Conservation (phyloP, 768 basidiomycete species). For the Candolleomyces eurysporus region DNA sequence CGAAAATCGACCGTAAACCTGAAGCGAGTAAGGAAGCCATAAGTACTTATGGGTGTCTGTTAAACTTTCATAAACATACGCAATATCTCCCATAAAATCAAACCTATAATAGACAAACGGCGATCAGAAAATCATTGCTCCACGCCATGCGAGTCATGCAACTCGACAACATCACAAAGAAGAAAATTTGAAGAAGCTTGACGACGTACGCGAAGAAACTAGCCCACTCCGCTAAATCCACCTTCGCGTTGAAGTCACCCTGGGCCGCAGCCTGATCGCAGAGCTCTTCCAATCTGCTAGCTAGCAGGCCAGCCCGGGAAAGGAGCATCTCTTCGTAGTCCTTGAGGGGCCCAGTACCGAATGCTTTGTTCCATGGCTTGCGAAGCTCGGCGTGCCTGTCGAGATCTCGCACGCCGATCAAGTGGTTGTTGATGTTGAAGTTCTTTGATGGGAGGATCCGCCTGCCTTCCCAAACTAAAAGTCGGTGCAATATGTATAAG, state of each 20-base stretch:
- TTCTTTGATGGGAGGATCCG: conserved; percentile 29
- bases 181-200: no score
- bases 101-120: conserved; percentile 15
- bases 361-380: conserved; percentile 42
- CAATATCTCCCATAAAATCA: conserved; percentile 41
- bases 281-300: conserved; percentile 23
- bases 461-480: conserved; percentile 42
- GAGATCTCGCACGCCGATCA: conserved; percentile 24
- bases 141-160: neutral
- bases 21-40: neutral
- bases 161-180: no score
- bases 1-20: conserved; percentile 29
- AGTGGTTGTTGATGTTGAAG: conserved; percentile 11
- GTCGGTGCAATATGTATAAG: no score
- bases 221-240: conserved; percentile 12
- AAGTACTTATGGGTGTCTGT: neutral
- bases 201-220: conserved; percentile 15
- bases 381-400: conserved; percentile 37
- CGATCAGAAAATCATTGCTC: neutral
- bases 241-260: no score
- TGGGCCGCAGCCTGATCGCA: neutral
- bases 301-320: conserved; percentile 28
- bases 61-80: conserved; percentile 22
- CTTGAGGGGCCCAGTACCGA: conserved; percentile 35
- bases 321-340: conserved; percentile 36